These are phyloP conservation scores for Mycena maculata DNA, from an alignment of 768 basidiomycete genomes.

Conservation along the genomic window DNA sequence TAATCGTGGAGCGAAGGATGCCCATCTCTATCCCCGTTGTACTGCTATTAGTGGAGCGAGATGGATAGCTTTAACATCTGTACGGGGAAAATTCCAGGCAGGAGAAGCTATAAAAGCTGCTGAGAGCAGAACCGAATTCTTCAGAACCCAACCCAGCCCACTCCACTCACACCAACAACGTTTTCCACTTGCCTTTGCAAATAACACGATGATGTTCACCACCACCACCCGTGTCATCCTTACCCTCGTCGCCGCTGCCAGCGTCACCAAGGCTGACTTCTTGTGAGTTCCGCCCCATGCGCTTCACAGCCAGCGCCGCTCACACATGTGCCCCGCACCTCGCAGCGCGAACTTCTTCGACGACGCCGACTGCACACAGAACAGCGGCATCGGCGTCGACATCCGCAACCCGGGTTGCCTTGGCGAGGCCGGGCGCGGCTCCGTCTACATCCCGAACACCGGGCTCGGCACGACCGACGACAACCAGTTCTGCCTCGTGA, in stretches of 20 bases:
- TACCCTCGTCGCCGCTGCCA: slow-evolving; percentile 18
- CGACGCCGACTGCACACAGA: slow-evolving; percentile 20
- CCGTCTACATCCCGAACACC: slow-evolving; percentile 25
- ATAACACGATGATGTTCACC: slow-evolving; percentile 22
- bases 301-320: not conserved
- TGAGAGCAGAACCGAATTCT: slow-evolving; percentile 6
- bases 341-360: slow-evolving; percentile 26
- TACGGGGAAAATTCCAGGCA: slow-evolving; percentile 5
- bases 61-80: slow-evolving; percentile 7
- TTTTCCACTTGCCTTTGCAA: slow-evolving; percentile 4
- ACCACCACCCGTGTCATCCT: slow-evolving; percentile 15
- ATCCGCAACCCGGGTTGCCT: slow-evolving; percentile 27
- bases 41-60: slow-evolving; percentile 10
- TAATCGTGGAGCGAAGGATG: not conserved
- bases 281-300: slow-evolving; percentile 13
- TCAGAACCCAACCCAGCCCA: slow-evolving; percentile 6
- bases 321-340: not conserved
- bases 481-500: slow-evolving; percentile 27
- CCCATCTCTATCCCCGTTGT: not conserved
- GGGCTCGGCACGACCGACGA: slow-evolving; percentile 21
- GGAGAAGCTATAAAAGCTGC: slow-evolving; percentile 16
- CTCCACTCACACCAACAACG: slow-evolving; percentile 4
- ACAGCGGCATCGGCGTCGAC: slow-evolving; percentile 25
- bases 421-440: slow-evolving; percentile 21
- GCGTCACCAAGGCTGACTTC: slow-evolving; percentile 25